Conservation (phyloP, 495 filamentous ascomycete species). For the Neurospora sp. region DNA sequence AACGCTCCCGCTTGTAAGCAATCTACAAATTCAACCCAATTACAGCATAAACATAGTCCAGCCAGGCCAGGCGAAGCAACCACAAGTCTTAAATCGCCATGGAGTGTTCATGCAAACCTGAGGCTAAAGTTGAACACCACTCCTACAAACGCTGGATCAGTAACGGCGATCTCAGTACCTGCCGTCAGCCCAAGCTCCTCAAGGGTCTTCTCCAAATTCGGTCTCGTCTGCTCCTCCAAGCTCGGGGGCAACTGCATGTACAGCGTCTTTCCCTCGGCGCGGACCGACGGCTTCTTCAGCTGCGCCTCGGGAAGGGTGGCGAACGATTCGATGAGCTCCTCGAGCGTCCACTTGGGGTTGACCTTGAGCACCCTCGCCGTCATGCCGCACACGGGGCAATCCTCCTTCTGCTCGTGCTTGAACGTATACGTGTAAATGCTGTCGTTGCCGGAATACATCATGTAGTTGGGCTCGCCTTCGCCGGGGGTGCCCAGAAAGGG, state of each 20-base stretch:
- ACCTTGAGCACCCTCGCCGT: constrained; percentile 62
- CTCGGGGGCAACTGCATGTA: constrained; percentile 80
- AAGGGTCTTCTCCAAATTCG: constrained; percentile 69
- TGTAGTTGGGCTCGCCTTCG: constrained; percentile 64
- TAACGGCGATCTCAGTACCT: constrained; percentile 58
- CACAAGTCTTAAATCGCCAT: background rate
- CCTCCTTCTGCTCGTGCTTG: constrained; percentile 78
- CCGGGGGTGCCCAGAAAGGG: constrained; percentile 51
- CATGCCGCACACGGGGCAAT: constrained; percentile 91
- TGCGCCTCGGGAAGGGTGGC: constrained; percentile 76
- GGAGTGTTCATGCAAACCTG: constrained; percentile 19
- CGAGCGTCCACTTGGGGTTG: constrained; percentile 61
- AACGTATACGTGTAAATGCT: constrained; percentile 96
- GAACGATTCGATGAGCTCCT: constrained; percentile 77
- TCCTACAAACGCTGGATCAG: constrained; percentile 68
- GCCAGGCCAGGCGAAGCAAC: background rate
- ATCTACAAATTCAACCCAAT: background rate
- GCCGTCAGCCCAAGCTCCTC: constrained; percentile 37
- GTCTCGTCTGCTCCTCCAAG: constrained; percentile 69
- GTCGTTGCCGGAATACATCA: constrained; percentile 98
- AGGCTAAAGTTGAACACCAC: constrained; percentile 62
- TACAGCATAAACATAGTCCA: background rate
- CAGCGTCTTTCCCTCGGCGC: constrained; percentile 70
- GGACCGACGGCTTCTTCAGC: constrained; percentile 81
- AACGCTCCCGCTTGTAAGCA: background rate